Evolutionary conservation across 768 basidiomycete genomes (phyloP).

Genomic region (Chlorophyllum brunneum): DNA sequence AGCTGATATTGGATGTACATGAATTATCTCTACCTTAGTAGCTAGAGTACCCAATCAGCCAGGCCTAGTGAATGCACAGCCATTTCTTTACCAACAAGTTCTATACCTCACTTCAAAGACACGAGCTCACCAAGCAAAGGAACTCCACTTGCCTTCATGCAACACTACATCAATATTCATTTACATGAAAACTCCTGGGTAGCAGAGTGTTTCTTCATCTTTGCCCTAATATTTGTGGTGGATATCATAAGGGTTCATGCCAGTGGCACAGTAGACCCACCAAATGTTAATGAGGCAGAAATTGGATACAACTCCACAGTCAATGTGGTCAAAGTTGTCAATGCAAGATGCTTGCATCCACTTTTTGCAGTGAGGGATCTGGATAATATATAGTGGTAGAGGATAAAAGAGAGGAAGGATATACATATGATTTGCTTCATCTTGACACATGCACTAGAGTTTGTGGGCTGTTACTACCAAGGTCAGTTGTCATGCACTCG

Average conservation of each 20-base stretch:
- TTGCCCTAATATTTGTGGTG: conserved; percentile 53
- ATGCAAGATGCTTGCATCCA: conserved; percentile 54
- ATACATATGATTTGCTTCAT: conserved; percentile 56
- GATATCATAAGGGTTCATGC: conserved; percentile 68
- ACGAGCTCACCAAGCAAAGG: too few relatives aligned
- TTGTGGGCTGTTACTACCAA: conserved; percentile 18
- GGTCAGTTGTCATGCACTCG: conserved; percentile 32
- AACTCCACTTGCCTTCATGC: too few relatives aligned
- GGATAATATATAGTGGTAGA: not conserved
- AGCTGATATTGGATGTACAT: too few relatives aligned
- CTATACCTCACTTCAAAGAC: too few relatives aligned
- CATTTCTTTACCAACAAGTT: too few relatives aligned
- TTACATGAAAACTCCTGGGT: conserved; percentile 43
- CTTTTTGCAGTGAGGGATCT: conserved; percentile 64
- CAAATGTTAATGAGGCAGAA: conserved; percentile 58
- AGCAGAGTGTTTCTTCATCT: conserved; percentile 48
- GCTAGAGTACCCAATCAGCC: too few relatives aligned
- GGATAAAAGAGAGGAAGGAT: not conserved
- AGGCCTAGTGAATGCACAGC: too few relatives aligned
- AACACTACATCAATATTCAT: too few relatives aligned
- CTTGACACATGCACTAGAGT: conserved; percentile 42
- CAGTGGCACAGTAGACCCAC: conserved; percentile 21
- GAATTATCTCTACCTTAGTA: too few relatives aligned
- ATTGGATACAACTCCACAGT: conserved; percentile 55
- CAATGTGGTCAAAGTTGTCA: conserved; percentile 59